Percentiles rank a stretch among this genome's conserved stretches.
Conservation (phyloP, 2,329 filamentous ascomycete genomes). For the Aureobasidium leucospermi region DNA sequence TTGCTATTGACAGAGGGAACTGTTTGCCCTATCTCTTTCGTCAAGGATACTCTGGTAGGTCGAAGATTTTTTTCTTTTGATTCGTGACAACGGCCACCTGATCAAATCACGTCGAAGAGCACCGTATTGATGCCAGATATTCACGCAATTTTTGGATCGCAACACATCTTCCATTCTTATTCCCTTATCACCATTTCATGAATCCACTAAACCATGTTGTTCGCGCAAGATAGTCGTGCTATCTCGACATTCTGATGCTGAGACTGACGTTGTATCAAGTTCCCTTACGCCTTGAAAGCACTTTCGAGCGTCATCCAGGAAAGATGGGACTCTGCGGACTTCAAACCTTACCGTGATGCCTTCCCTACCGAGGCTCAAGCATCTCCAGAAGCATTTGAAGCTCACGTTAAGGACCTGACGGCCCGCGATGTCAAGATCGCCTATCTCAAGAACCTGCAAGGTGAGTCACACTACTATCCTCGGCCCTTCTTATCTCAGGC, state of each 20-base stretch:
- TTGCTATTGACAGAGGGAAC: conserved; percentile 57
- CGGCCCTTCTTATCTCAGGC: conserved; percentile 29
- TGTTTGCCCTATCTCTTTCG: conserved; percentile 75
- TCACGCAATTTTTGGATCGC: neutral
- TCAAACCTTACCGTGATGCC: conserved; percentile 60
- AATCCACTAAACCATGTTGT: conserved; percentile 2
- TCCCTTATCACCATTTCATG: neutral
- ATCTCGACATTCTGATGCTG: neutral
- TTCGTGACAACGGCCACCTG: neutral
- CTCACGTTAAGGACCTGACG: conserved; percentile 65
- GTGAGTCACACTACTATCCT: conserved; percentile 16
- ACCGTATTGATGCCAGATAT: neutral
- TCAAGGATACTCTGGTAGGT: conserved; percentile 74
- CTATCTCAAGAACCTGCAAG: conserved; percentile 73
- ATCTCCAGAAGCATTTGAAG: conserved; percentile 52
- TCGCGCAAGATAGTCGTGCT: neutral
- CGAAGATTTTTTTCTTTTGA: conserved; percentile 16
- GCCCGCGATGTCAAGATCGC: conserved; percentile 64
- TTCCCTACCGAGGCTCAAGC: conserved; percentile 60
- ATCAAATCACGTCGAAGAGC: conserved; percentile 1
- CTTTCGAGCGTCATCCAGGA: conserved; percentile 57
- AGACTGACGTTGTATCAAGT: conserved; percentile 42
- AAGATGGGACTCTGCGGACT: conserved; percentile 59
- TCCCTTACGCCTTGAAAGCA: conserved; percentile 65
- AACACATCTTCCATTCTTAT: neutral